phyloP scores from a whole-genome alignment of 805 yeast species.

The Cyberlindnera mrakii region DNA sequence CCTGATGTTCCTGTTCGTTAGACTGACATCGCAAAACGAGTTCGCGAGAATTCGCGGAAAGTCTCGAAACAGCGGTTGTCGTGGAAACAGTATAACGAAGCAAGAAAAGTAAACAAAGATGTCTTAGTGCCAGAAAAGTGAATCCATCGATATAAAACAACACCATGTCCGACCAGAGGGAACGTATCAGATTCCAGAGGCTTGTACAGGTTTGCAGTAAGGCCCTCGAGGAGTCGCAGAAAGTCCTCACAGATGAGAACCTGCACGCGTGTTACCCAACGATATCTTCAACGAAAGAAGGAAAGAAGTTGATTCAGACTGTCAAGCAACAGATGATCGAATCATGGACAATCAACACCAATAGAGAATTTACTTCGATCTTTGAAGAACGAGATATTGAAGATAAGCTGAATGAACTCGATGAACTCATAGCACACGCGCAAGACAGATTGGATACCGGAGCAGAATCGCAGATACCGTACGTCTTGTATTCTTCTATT shows the following conservation, averaged over 20 bases:
- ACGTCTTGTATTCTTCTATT: neutral
- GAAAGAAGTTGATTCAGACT: conserved; percentile 34
- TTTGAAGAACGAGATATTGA: conserved; percentile 40
- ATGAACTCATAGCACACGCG: conserved; percentile 37
- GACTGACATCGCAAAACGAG: no score
- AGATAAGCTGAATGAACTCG: conserved; percentile 35
- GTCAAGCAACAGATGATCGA: conserved; percentile 42
- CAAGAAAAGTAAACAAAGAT: neutral
- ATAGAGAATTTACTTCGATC: conserved; percentile 45
- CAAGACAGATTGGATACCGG: conserved; percentile 7
- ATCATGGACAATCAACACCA: conserved; percentile 38
- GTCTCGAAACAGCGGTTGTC: no score
- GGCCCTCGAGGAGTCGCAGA: conserved; percentile 48
- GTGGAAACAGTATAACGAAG: no score
- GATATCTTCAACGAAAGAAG: conserved; percentile 35
- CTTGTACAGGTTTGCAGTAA: conserved; percentile 41
- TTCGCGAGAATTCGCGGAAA: no score
- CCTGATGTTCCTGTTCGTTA: no score
- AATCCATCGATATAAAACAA: neutral
- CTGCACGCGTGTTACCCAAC: conserved; percentile 47
- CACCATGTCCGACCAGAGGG: neutral
- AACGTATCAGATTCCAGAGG: conserved; percentile 34
- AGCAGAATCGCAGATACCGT: conserved; percentile 6
- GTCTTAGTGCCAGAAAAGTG: no score
- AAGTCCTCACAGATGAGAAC: conserved; percentile 41